Evolutionary conservation across 2,329 filamentous ascomycete species (phyloP), one percentile per base, ranked within the genome.

Genomic region (Fusarium verticillioides): DNA sequence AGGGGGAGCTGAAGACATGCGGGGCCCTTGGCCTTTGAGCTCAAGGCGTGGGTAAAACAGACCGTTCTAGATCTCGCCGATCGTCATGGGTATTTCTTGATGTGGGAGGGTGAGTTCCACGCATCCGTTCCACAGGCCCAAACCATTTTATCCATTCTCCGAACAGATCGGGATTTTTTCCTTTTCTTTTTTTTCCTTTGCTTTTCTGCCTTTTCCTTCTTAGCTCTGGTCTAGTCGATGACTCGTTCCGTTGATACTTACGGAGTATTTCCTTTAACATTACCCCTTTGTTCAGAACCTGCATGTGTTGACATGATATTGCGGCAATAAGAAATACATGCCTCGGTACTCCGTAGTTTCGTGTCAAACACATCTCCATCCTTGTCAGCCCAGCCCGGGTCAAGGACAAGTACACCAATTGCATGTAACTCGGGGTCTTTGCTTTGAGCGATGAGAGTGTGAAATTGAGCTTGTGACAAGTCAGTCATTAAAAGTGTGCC

Each of bases 31-130:
- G 47, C 63, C 46, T 53, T 43, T 46, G 58, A 60, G 26, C 58
- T 69, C 58, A 53, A 72, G 52, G 64, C 47, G 46, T 69, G 61
- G 34, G 43, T 54, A 60, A 43, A 58, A 46, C 46, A 76, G 76
- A 74, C 76, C 70, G 76, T 74, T 78, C 76, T 74, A 78, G 76
- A 78, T 63, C 59, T 49, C 37, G 30, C 57, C 46, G 73, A 78
- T 78, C 76, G 69, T 76, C 75, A 78, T 75, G 37, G 68, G 66
- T 47, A 69, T 69, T 76, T 73, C 76, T 76, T 26, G 53, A 77
- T 72, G 64, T 70, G 66, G 76, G 62, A 49, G 60, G 54, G 57
- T n/a, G 47, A 68, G 73, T 76, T 71, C 76, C 76, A 78, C 50
- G 60, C 52, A 69, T 75, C 43, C 60, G 61, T 72, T 76, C 74